Conservation (phyloP, 1,284 basidiomycete species). For the Xerocomus amazonicus region DNA sequence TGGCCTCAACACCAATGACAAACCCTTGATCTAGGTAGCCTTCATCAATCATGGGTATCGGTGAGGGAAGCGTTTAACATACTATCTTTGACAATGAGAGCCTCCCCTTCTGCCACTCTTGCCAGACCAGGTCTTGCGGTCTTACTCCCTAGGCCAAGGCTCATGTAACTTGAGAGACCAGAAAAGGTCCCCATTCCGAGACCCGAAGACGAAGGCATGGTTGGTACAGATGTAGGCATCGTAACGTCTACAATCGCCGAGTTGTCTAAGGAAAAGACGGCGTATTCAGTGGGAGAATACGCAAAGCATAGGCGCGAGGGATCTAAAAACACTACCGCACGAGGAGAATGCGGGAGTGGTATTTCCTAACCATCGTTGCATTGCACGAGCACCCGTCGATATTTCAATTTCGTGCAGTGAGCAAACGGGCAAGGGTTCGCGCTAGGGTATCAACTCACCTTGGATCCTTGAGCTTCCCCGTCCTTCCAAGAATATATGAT, state of each 20-base stretch:
- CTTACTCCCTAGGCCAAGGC: constrained; percentile 72
- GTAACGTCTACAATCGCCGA: constrained; percentile 58
- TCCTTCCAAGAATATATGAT: constrained; percentile 87
- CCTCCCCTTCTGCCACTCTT: constrained; percentile 63
- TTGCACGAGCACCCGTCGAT: constrained; percentile 5
- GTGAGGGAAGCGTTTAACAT: constrained; percentile 30
- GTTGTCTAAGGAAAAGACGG: constrained; percentile 64
- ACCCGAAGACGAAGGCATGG: constrained; percentile 44
- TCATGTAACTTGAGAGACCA: constrained; percentile 85
- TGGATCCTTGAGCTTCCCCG: constrained; percentile 72
- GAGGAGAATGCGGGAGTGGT: constrained; percentile 79
- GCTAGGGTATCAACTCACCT: constrained; percentile 43
- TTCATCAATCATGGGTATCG: neutral
- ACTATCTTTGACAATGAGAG: constrained; percentile 81
- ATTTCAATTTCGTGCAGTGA: neutral
- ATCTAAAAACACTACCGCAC: constrained; percentile 68
- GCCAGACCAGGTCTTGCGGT: constrained; percentile 65
- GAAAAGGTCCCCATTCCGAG: constrained; percentile 63
- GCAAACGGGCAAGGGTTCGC: neutral
- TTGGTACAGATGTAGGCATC: constrained; percentile 39
- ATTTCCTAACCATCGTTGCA: constrained; percentile 55
- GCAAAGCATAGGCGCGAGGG: constrained; percentile 67
- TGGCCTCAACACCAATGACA: constrained; percentile 70
- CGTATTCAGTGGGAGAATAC: constrained; percentile 74
- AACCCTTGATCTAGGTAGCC: constrained; percentile 62